Evolutionary conservation across 2,329 filamentous ascomycete species (phyloP).

Genomic region (Penicillium concentricum): DNA sequence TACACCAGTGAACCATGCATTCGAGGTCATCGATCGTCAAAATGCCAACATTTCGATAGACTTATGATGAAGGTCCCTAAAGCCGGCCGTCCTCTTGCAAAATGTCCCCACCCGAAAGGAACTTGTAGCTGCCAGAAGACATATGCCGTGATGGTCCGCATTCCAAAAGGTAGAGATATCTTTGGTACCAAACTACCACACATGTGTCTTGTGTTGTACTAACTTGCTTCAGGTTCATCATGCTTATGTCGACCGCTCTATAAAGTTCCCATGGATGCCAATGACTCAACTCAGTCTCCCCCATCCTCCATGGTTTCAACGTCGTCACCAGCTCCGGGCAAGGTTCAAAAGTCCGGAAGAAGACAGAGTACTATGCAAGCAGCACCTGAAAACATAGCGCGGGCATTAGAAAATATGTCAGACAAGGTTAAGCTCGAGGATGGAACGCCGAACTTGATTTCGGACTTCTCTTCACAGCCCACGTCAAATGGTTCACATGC

Average conservation of each 20-base stretch:
- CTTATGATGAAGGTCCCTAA: conserved; percentile 52
- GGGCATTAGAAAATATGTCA: conserved; percentile 32
- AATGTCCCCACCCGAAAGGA: conserved; percentile 48
- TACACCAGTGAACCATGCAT: conserved; percentile 48
- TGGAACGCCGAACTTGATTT: conserved; percentile 8
- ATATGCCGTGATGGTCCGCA: conserved; percentile 46
- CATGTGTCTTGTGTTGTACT: conserved; percentile 4
- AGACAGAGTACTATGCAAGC: conserved; percentile 35
- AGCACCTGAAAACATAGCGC: conserved; percentile 35
- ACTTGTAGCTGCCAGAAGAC: conserved; percentile 44
- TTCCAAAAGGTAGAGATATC: conserved; percentile 40
- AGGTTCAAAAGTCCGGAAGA: conserved; percentile 37
- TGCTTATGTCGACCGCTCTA: conserved; percentile 45
- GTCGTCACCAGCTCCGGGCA: conserved; percentile 30
- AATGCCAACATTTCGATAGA: conserved; percentile 50
- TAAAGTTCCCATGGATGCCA: conserved; percentile 29
- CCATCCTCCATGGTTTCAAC: conserved; percentile 18
- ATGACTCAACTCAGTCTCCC: conserved; percentile 14
- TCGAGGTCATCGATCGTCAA: conserved; percentile 50
- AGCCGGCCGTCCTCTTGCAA: conserved; percentile 48
- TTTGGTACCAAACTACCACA: not conserved
- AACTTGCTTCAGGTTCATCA: conserved; percentile 33
- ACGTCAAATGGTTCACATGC: conserved; percentile 4
- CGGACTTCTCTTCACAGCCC: conserved; percentile 10
- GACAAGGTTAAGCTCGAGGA: conserved; percentile 25